Evolutionary conservation across 805 yeast species (phyloP).

Genomic region (Candida schatavii): DNA sequence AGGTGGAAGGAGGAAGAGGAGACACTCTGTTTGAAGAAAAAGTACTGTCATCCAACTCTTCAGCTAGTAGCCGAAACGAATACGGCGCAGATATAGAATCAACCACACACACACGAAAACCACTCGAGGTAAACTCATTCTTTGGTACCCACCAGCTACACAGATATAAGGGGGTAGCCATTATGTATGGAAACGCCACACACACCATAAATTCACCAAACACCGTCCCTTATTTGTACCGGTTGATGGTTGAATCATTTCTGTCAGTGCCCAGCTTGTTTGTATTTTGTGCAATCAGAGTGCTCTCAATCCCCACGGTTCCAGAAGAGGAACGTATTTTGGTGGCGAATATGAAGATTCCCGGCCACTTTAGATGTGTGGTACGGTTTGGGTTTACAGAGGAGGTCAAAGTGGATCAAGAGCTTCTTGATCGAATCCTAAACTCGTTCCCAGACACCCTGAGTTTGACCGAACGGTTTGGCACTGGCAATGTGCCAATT

Average conservation of each 20-base stretch:
- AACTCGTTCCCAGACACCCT: constrained; percentile 17
- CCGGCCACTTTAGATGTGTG: constrained; percentile 49
- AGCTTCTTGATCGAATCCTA: constrained; percentile 19
- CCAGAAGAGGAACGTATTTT: constrained; percentile 37
- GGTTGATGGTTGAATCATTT: constrained; percentile 36
- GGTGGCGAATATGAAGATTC: constrained; percentile 37
- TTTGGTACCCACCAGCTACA: constrained; percentile 18
- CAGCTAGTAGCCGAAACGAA: neutral
- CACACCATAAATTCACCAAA: constrained; percentile 40
- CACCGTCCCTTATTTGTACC: constrained; percentile 44
- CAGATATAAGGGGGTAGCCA: constrained; percentile 35
- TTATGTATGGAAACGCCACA: constrained; percentile 40
- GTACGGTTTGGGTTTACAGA: constrained; percentile 53
- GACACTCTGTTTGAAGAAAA: neutral
- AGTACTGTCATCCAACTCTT: neutral
- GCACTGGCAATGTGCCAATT: constrained; percentile 15
- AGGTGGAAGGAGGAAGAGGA: neutral
- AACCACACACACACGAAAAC: neutral
- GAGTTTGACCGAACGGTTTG: constrained; percentile 9
- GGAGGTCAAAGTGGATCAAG: constrained; percentile 19
- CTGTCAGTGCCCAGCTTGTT: constrained; percentile 43
- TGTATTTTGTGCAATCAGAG: constrained; percentile 42
- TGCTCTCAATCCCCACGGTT: constrained; percentile 42
- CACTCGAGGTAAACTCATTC: constrained; percentile 13
- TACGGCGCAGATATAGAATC: neutral